phyloP scores from a whole-genome alignment of 1,139 yeast species.

The Taiozyma sp. region DNA sequence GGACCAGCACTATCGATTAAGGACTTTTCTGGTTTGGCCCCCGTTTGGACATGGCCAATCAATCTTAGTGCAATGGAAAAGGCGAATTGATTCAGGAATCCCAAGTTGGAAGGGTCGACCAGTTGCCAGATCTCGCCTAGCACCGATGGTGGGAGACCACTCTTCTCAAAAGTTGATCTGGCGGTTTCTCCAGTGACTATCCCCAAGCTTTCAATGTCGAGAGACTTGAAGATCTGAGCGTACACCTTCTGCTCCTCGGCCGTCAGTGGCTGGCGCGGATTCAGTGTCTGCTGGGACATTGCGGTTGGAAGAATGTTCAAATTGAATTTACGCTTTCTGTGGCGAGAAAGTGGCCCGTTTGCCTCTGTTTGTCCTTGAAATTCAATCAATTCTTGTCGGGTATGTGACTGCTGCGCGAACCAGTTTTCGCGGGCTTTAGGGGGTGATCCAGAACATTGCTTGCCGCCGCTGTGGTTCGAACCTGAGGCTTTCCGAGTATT shows the following conservation, averaged over 20 bases:
- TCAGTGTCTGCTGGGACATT: not conserved
- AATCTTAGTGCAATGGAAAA: conserved; percentile 85
- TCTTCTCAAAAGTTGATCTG: conserved; percentile 78
- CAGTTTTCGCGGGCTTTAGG: not conserved
- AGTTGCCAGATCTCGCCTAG: conserved; percentile 94
- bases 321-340: not conserved
- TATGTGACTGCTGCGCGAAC: not conserved
- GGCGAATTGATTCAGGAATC: conserved; percentile 77
- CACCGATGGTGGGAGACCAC: conserved; percentile 73
- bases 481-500: not conserved
- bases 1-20: conserved; percentile 57
- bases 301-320: not conserved
- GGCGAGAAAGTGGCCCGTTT: not conserved
- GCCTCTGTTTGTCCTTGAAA: not conserved
- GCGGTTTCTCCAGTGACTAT: conserved; percentile 88
- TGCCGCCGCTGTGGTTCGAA: not conserved
- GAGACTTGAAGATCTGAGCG: conserved; percentile 68
- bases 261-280: conserved; percentile 45
- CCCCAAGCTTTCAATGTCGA: conserved; percentile 79
- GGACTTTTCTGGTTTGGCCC: conserved; percentile 48
- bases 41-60: conserved; percentile 84
- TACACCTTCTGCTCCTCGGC: conserved; percentile 75
- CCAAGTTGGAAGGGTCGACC: conserved; percentile 81
- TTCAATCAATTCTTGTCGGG: not conserved
- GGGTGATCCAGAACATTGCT: not conserved